Evolutionary conservation across 257 asterid species (phyloP).

Genomic region (Gynochthodes officinalis): DNA sequence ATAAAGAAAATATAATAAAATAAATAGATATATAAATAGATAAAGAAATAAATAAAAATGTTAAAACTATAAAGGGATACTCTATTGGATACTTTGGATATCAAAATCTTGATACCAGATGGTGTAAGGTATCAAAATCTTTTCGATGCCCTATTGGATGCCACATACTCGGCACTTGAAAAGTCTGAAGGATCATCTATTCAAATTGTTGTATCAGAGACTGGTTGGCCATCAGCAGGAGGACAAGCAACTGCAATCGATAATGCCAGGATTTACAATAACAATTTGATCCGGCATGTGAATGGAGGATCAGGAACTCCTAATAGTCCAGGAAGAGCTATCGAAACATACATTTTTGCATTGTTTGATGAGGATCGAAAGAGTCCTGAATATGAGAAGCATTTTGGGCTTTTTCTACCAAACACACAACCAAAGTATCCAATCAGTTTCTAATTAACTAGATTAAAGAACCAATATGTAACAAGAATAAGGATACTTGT

Average conservation of each 20-base stretch:
- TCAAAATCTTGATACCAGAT: too few relatives aligned
- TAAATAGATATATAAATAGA: too few relatives aligned
- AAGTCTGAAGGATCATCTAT: slow-evolving; percentile 27
- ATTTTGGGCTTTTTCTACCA: slow-evolving; percentile 25
- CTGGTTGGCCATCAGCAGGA: slow-evolving; percentile 42
- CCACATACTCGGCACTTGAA: slow-evolving; percentile 31
- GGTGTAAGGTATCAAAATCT: slow-evolving; percentile 29
- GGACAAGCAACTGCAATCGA: slow-evolving; percentile 22
- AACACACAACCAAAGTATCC: slow-evolving; percentile 26
- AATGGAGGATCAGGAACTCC: slow-evolving; percentile 24
- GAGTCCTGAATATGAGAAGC: slow-evolving; percentile 27
- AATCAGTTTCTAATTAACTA: slow-evolving; percentile 20
- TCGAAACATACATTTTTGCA: slow-evolving; percentile 33
- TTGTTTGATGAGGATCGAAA: slow-evolving; percentile 33
- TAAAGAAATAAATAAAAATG: too few relatives aligned
- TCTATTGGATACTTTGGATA: too few relatives aligned
- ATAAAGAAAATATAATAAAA: too few relatives aligned
- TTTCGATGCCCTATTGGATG: slow-evolving; percentile 36
- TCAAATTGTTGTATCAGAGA: slow-evolving; percentile 37
- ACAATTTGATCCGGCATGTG: slow-evolving; percentile 23
- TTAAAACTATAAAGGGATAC: too few relatives aligned
- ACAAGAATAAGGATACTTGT: neutral
- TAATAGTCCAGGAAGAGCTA: slow-evolving; percentile 22
- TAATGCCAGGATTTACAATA: slow-evolving; percentile 28
- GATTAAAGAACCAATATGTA: neutral